Percentiles rank a stretch among this genome's conserved stretches.
Evolutionary conservation across 106 monocot species (phyloP).

Genomic region (Amphibolis antarctica): DNA sequence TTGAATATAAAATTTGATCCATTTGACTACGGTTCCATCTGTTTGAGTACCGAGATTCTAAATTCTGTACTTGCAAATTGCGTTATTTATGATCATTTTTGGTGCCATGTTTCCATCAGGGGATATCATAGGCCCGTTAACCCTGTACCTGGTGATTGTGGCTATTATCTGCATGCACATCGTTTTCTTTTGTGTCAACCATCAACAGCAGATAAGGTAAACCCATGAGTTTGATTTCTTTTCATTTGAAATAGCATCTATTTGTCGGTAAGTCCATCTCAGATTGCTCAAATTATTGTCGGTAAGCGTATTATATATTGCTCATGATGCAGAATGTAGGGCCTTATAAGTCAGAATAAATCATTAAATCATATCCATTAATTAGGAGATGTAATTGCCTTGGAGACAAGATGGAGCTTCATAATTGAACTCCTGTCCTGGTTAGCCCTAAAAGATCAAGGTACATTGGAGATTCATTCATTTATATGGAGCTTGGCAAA

Average conservation of each 20-base stretch:
- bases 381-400: neutral
- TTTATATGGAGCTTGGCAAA: no score
- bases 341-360: no score
- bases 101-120: slow-evolving; percentile 1
- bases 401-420: neutral
- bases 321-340: neutral
- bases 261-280: no score
- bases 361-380: neutral
- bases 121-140: slow-evolving; percentile 18
- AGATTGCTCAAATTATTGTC: no score
- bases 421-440: no score
- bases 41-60: no score
- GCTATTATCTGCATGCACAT: slow-evolving; percentile 26
- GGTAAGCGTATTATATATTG: neutral
- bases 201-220: slow-evolving; percentile 9
- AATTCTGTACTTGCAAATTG: neutral
- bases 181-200: slow-evolving; percentile 15
- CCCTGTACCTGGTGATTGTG: slow-evolving; percentile 25
- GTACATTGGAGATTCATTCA: no score
- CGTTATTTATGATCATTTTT: neutral
- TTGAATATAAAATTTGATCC: neutral
- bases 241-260: no score
- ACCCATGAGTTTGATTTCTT: neutral
- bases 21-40: neutral
- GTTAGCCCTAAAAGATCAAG: no score